A percentile compares a stretch with the other conserved stretches of the same genome.
Evolutionary conservation across 164 flowering plant species (phyloP).

Genomic region (Saururus chinensis): DNA sequence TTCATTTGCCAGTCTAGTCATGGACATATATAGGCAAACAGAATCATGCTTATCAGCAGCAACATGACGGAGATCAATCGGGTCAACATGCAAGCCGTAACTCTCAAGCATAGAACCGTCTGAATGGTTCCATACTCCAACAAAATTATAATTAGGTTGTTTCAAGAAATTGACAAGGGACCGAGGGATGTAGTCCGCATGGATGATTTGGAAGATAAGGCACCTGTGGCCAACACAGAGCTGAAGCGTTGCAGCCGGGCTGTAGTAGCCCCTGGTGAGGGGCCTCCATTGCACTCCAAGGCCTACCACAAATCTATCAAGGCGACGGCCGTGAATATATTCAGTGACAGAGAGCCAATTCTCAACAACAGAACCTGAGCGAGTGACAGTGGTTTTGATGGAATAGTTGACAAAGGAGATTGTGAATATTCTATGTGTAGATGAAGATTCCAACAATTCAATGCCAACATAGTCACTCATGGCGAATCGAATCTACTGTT

Average conservation of each 20-base stretch:
- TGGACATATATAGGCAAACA: constrained; percentile 3
- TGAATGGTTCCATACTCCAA: constrained; percentile 1
- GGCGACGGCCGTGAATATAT: not conserved
- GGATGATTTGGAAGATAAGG: constrained; percentile 4
- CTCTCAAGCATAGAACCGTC: not conserved
- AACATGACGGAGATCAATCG: constrained; percentile 5
- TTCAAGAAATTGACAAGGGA: not conserved
- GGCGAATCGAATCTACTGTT: too few species aligned
- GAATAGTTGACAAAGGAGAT: not conserved
- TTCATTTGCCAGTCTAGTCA: not conserved
- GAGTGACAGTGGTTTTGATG: constrained; percentile 11
- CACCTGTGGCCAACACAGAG: constrained; percentile 3
- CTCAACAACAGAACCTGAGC: constrained; percentile 4
- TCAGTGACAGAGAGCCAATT: constrained; percentile 3
- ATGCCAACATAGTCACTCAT: not conserved
- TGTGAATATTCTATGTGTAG: not conserved
- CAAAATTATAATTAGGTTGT: constrained; percentile 1
- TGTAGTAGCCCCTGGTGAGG: constrained; percentile 2
- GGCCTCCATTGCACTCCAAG: constrained; percentile 54
- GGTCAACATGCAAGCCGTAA: not conserved
- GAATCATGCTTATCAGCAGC: constrained; percentile 28
- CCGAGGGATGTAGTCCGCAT: constrained; percentile 2
- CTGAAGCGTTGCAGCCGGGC: constrained; percentile 7
- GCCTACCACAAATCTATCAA: constrained; percentile 28
- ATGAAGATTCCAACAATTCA: too few species aligned